Percentiles rank a stretch among this genome's conserved stretches.
phyloP scores from a whole-genome alignment of 2,329 filamentous ascomycete genomes.

The Teratosphaeria epicoccoides region DNA sequence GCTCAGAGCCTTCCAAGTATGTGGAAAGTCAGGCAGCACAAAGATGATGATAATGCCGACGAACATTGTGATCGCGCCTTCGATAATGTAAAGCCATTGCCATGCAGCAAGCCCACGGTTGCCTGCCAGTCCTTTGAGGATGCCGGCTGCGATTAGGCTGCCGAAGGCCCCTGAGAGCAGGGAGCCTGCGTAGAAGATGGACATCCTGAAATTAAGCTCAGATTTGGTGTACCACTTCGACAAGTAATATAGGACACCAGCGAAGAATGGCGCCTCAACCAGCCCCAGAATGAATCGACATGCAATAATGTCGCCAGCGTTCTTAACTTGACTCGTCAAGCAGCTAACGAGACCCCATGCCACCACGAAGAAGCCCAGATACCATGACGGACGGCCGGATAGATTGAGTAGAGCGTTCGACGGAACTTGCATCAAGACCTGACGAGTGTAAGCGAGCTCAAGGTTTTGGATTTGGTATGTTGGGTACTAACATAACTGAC shows the following conservation, averaged over 20 bases:
- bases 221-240: constrained; percentile 59
- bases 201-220: constrained; percentile 56
- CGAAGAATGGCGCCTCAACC: constrained; percentile 40
- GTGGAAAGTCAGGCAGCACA: constrained; percentile 27
- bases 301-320: constrained; percentile 20
- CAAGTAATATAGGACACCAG: constrained; percentile 47
- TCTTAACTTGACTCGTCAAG: constrained; percentile 20
- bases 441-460: constrained; percentile 4
- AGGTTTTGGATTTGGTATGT: not conserved
- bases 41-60: constrained; percentile 24
- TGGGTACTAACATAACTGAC: constrained; percentile 38
- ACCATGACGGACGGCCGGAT: constrained; percentile 50
- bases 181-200: constrained; percentile 56
- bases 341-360: constrained; percentile 62
- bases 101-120: constrained; percentile 48
- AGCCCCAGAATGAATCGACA: constrained; percentile 55
- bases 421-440: constrained; percentile 31
- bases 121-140: constrained; percentile 55
- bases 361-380: constrained; percentile 62
- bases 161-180: constrained; percentile 64
- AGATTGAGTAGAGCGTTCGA: constrained; percentile 70
- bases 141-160: constrained; percentile 49
- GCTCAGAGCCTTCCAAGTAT: constrained; percentile 32
- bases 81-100: constrained; percentile 56
- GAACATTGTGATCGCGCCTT: constrained; percentile 54